Conservation (phyloP, 768 basidiomycete species). For the Collybia sp. region DNA sequence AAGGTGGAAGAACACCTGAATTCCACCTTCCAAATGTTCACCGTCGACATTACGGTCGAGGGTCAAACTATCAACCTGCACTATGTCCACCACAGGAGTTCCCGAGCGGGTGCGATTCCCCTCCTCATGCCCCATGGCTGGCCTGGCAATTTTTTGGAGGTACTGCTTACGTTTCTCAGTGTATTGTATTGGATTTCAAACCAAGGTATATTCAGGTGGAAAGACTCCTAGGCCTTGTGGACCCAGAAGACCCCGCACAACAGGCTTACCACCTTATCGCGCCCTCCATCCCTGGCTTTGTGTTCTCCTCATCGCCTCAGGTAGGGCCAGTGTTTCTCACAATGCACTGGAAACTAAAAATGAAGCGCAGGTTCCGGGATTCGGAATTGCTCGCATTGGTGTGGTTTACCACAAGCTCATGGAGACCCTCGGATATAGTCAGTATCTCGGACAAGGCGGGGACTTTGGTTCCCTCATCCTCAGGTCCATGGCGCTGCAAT, state of each 20-base stretch:
- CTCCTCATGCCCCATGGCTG: conserved; percentile 56
- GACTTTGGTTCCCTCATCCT: conserved; percentile 27
- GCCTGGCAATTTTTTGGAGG: conserved; percentile 34
- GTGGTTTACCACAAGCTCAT: conserved; percentile 28
- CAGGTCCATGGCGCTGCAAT: conserved; percentile 19
- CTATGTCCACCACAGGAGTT: conserved; percentile 46
- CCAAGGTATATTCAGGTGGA: conserved; percentile 14
- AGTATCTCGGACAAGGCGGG: conserved; percentile 26
- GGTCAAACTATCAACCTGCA: conserved; percentile 43
- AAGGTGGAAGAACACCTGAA: conserved; percentile 44
- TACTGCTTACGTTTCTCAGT: conserved; percentile 1
- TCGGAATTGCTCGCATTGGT: conserved; percentile 8
- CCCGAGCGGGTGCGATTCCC: conserved; percentile 35
- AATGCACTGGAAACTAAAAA: conserved; percentile 7
- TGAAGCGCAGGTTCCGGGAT: conserved; percentile 9
- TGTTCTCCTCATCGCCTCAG: conserved; percentile 25
- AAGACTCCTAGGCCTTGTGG: conserved; percentile 16
- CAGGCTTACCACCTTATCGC: conserved; percentile 29
- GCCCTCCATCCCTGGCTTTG: conserved; percentile 26
- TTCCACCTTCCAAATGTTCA: conserved; percentile 43
- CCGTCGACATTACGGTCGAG: conserved; percentile 41
- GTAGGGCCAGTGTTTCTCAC: conserved; percentile 8
- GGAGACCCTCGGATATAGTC: conserved; percentile 23
- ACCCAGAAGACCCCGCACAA: conserved; percentile 19
- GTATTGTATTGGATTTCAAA: too few relatives aligned